These are phyloP conservation scores for Nakazawaea ambrosiae DNA, from an alignment of 805 yeast genomes.

Conservation along the genomic window DNA sequence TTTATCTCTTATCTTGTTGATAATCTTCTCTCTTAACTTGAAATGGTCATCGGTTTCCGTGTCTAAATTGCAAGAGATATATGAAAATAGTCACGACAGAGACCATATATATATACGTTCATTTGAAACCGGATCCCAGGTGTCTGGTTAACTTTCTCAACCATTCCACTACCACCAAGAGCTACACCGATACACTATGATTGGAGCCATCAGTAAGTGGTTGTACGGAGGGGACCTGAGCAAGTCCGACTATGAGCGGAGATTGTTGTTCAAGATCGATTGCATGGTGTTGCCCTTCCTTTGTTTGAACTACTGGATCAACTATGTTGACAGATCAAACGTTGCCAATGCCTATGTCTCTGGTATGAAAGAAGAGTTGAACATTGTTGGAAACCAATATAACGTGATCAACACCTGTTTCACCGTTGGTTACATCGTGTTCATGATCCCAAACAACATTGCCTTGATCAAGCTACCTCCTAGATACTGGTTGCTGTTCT, in stretches of 20 bases:
- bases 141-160: no score
- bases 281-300: slow-evolving; percentile 30
- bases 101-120: no score
- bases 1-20: no score
- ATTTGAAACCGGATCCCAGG: no score
- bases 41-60: no score
- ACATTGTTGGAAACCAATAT: slow-evolving; percentile 39
- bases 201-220: no score
- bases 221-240: not conserved
- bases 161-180: no score
- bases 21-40: no score
- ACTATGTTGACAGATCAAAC: slow-evolving; percentile 49
- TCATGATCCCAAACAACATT: slow-evolving; percentile 56
- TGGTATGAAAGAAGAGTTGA: slow-evolving; percentile 46
- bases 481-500: slow-evolving; percentile 39
- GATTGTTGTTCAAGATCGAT: slow-evolving; percentile 23
- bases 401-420: slow-evolving; percentile 49
- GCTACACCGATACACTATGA: no score
- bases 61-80: no score
- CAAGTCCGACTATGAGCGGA: slow-evolving; percentile 15
- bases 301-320: slow-evolving; percentile 35
- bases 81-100: no score
- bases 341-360: slow-evolving; percentile 49
- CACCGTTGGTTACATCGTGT: slow-evolving; percentile 54
- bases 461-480: slow-evolving; percentile 47